phyloP scores from a whole-genome alignment of 371 early-diverging fungal species.

The Smittium mucronatum region DNA sequence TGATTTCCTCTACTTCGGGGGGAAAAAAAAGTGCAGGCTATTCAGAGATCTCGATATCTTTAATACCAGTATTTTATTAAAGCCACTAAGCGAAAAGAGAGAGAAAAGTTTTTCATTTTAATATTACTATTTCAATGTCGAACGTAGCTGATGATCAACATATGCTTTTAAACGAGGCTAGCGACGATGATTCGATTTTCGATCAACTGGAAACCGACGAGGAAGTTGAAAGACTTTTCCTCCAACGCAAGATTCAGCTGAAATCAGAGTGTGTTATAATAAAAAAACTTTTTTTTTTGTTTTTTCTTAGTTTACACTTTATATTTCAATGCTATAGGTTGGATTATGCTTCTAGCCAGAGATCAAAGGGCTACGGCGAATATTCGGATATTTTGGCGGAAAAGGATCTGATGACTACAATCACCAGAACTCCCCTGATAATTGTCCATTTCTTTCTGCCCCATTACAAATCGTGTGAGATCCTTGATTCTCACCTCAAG shows the following conservation, averaged over 20 bases:
- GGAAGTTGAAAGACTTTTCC: constrained; percentile 38
- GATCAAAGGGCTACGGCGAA: constrained; percentile 56
- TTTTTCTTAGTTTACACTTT: neutral
- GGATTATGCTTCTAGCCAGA: constrained; percentile 44
- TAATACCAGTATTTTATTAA: no score
- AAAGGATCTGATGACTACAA: constrained; percentile 74
- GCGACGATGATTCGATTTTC: constrained; percentile 43
- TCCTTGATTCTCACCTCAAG: constrained; percentile 82
- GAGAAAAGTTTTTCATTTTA: no score
- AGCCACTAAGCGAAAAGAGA: no score
- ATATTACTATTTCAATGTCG: no score
- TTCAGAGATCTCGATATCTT: no score
- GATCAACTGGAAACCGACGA: constrained; percentile 47
- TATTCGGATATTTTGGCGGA: constrained; percentile 67
- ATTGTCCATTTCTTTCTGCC: constrained; percentile 77
- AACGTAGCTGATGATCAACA: no score
- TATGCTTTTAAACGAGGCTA: no score
- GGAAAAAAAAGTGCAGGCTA: no score
- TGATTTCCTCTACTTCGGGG: no score
- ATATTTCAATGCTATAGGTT: constrained; percentile 32
- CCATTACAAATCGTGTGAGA: constrained; percentile 85
- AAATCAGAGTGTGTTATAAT: constrained; percentile 38
- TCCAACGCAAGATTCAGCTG: constrained; percentile 42
- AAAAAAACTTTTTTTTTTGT: constrained; percentile 6
- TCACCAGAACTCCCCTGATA: constrained; percentile 55